Base-by-base conservation (phyloP, 257 asterid species). In the Ehretia macrophylla region DNA sequence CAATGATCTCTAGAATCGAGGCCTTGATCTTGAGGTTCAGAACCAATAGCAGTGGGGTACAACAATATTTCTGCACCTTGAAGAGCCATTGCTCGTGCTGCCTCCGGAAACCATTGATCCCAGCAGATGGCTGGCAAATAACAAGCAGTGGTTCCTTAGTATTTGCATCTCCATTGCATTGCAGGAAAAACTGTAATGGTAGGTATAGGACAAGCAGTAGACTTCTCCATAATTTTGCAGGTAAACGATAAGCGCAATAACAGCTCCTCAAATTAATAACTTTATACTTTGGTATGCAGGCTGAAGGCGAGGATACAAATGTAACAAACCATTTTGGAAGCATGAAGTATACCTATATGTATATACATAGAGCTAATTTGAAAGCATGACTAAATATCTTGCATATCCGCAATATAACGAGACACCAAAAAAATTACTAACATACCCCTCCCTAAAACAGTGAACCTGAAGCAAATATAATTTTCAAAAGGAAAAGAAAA, bases 51-150 rank as follows among this genome's bases (percentile, higher is more conserved):
- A 23, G 99, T 92, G 44, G 99, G 99, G 66, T 92, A 92, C 69
- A 88, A 83, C 81, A 92, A 68, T 74, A 92, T 67, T 70, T 92
- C 99, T 57, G 99, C 97, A 62, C 99, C 99, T 72, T 86, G 96
- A 71, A 92, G 99, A 60, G 64, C 99, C 96, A 92, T 83, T 57
- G 95, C 99, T 64, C 99, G 83, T 53, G 99, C 96, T 47, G 91
- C 96, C 85, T 92, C 99, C 0, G 99, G 99, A 79, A 93, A 93
- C 99, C 99, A 93, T 73, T 89, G 95, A 70, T 93, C 99, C 97
- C 97, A 93, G 83, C 99, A 89, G 78, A 89, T 93, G 39, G 81
- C 99, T 93, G 72, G 56, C n/a, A 32, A 65, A 62, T 64, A 58
- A 68, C 18, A 42, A 46, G 58, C 14, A 46, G 38, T 20, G 49